Conservation (phyloP, 202 grass and related monocot genomes). For the Elaeis oleifera region DNA sequence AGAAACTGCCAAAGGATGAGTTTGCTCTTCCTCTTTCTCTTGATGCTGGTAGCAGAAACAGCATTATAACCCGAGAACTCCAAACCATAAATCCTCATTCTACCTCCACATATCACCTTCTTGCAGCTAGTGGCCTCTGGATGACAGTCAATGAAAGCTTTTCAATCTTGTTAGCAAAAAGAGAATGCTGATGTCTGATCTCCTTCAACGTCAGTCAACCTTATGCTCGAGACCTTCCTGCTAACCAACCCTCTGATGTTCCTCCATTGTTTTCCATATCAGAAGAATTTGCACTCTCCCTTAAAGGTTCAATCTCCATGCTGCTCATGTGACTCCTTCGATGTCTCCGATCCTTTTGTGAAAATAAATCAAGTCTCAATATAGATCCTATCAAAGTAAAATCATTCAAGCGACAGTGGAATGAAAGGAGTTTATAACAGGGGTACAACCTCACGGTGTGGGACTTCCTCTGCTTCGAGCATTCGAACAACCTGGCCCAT, state of each 20-base stretch:
- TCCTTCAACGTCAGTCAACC: background rate
- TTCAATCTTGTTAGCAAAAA: background rate
- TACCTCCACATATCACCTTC: background rate
- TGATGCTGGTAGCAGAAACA: background rate
- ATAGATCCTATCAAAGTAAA: background rate
- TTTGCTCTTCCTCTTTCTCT: background rate
- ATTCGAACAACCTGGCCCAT: conserved; percentile 81
- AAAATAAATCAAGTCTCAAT: conserved; percentile 13
- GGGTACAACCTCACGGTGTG: conserved; percentile 42
- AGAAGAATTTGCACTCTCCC: conserved; percentile 55
- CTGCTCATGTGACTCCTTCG: conserved; percentile 40
- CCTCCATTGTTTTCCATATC: conserved; percentile 53
- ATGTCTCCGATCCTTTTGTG: conserved; percentile 59
- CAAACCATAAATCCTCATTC: no score
- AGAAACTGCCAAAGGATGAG: background rate
- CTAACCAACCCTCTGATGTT: conserved; percentile 24
- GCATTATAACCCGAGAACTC: background rate
- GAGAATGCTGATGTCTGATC: background rate
- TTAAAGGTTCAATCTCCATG: conserved; percentile 44
- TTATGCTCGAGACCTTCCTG: conserved; percentile 5
- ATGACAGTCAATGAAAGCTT: background rate
- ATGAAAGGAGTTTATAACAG: background rate
- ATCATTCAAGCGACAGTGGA: background rate
- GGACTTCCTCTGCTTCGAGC: conserved; percentile 75
- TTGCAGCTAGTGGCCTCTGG: background rate